These are phyloP conservation scores for Areca catechu DNA, from an alignment of 176 grass and related monocot genomes.

Conservation along the genomic window DNA sequence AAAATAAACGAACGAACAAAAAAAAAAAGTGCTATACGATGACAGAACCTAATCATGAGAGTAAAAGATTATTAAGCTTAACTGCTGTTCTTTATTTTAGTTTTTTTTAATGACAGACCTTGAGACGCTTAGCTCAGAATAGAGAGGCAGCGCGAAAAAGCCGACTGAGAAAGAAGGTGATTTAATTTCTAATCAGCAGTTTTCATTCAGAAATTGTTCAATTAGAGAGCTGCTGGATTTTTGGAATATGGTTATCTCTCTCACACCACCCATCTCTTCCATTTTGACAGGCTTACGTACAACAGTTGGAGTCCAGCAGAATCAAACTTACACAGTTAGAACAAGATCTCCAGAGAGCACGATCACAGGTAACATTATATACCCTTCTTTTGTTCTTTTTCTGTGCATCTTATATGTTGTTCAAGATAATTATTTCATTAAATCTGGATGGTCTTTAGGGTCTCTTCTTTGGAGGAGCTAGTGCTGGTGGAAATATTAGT, in stretches of 20 bases:
- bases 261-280: neutral
- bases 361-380: constrained; percentile 45
- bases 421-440: too few relatives aligned
- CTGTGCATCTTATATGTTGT: too few relatives aligned
- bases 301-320: constrained; percentile 74
- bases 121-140: constrained; percentile 83
- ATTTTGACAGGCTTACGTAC: constrained; percentile 53
- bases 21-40: too few relatives aligned
- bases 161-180: constrained; percentile 77
- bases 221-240: neutral
- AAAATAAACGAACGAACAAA: too few relatives aligned
- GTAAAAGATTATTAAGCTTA: constrained; percentile 3
- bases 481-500: constrained; percentile 45
- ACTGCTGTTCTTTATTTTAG: neutral
- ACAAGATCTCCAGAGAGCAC: constrained; percentile 68
- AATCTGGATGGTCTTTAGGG: constrained; percentile 24
- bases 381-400: too few relatives aligned
- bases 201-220: neutral
- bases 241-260: too few relatives aligned
- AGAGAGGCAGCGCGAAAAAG: constrained; percentile 89
- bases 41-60: too few relatives aligned
- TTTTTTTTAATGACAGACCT: constrained; percentile 25
- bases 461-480: constrained; percentile 41
- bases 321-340: constrained; percentile 68
- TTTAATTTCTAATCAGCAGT: neutral